Evolutionary conservation across 306 rosid species (phyloP).

Genomic region (Ceratonia siliqua): DNA sequence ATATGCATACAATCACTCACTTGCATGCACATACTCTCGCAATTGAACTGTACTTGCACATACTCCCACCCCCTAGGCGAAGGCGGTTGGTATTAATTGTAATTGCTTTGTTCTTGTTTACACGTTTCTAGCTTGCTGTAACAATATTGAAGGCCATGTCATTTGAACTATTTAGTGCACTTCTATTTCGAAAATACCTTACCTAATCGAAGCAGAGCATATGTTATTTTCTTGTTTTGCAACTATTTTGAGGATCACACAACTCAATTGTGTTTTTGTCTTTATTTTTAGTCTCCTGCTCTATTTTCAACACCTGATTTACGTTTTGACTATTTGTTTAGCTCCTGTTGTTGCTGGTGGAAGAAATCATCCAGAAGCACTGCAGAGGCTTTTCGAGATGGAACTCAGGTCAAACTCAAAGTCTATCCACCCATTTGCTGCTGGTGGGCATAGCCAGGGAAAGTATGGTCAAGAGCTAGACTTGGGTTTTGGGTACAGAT

Average conservation of each 20-base stretch:
- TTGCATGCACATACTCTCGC: too few relatives aligned
- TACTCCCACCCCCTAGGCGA: too few relatives aligned
- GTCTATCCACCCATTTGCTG: conserved; percentile 43
- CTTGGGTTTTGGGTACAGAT: conserved; percentile 83
- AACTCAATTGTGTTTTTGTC: background rate
- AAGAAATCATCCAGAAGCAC: conserved; percentile 79
- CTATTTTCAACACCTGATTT: conserved; percentile 17
- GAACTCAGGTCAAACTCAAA: conserved; percentile 72
- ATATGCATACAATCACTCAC: too few relatives aligned
- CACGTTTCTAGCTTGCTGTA: background rate
- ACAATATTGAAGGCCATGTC: background rate
- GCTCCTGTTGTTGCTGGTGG: conserved; percentile 66
- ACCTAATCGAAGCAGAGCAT: background rate
- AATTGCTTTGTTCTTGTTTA: conserved; percentile 1
- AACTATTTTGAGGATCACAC: conserved; percentile 8
- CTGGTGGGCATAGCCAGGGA: conserved; percentile 55
- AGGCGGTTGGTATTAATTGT: background rate
- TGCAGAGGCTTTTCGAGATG: conserved; percentile 87
- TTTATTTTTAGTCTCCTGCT: background rate
- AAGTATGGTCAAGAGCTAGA: conserved; percentile 73
- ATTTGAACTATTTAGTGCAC: background rate
- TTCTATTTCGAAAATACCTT: background rate
- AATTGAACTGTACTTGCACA: too few relatives aligned
- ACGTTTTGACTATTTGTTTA: conserved; percentile 32
- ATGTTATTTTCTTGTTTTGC: background rate